Percentiles rank a stretch among this genome's conserved stretches.
Conservation (phyloP, 2,329 filamentous ascomycete genomes). For the Penicillium sp. region DNA sequence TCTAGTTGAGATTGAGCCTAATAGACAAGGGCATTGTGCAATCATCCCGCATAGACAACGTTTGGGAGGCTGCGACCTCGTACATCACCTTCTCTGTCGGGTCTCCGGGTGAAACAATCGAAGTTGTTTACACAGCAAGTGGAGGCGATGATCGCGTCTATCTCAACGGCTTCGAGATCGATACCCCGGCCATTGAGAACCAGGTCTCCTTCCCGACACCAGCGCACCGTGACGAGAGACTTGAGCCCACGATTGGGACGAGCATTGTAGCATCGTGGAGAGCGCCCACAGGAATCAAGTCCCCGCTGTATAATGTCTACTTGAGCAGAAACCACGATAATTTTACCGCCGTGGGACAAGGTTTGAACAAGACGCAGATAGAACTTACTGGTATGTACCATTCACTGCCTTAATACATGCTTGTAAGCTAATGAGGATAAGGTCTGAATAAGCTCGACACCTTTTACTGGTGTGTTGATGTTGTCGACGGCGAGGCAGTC, state of each 20-base stretch:
- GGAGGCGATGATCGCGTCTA: slow-evolving; percentile 9
- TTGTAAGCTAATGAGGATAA: neutral
- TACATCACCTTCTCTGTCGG: slow-evolving; percentile 15
- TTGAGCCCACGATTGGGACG: neutral
- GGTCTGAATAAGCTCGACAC: slow-evolving; percentile 16
- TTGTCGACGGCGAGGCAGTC: neutral
- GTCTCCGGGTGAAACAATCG: slow-evolving; percentile 2
- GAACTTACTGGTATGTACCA: neutral
- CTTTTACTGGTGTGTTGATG: slow-evolving; percentile 21
- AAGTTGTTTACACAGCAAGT: slow-evolving; percentile 12
- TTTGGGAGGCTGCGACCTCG: slow-evolving; percentile 16
- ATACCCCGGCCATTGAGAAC: slow-evolving; percentile 11
- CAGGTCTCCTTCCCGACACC: slow-evolving; percentile 18
- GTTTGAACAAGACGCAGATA: neutral
- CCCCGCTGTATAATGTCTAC: slow-evolving; percentile 15
- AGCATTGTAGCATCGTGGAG: slow-evolving; percentile 8
- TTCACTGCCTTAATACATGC: no score
- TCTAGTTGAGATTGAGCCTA: neutral
- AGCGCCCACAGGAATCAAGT: neutral
- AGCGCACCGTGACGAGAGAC: slow-evolving; percentile 7
- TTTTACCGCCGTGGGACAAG: neutral
- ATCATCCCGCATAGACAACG: slow-evolving; percentile 12
- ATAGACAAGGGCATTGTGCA: neutral
- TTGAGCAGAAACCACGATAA: neutral
- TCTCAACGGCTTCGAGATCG: slow-evolving; percentile 18